phyloP scores from a whole-genome alignment of 768 basidiomycete species.

The Tylopilus balloui region DNA sequence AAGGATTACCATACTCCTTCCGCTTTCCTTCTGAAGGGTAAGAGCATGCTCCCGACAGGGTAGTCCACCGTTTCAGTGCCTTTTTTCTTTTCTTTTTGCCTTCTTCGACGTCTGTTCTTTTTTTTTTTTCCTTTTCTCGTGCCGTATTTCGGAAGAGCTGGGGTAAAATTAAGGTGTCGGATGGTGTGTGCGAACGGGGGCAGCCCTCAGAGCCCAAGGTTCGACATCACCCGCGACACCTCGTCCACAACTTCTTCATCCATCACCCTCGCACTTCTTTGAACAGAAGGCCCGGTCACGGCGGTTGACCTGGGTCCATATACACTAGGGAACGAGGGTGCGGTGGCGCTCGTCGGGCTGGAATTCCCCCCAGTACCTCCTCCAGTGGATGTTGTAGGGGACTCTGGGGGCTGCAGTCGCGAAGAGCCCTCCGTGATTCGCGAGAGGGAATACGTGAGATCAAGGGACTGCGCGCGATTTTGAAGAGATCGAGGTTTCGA shows the following conservation, averaged over 20 bases:
- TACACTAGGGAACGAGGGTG: slow-evolving; percentile 81
- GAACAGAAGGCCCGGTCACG: slow-evolving; percentile 42
- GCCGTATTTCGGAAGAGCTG: slow-evolving; percentile 4
- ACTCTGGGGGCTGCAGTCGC: slow-evolving; percentile 65
- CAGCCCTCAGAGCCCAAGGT: slow-evolving; percentile 52
- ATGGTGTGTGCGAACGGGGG: slow-evolving; percentile 14
- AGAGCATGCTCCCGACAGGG: slow-evolving; percentile 19
- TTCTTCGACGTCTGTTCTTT: slow-evolving; percentile 6
- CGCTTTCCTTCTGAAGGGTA: slow-evolving; percentile 20
- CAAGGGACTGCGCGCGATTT: slow-evolving; percentile 86
- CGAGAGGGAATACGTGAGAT: slow-evolving; percentile 80
- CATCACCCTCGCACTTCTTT: slow-evolving; percentile 35
- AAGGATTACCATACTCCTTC: slow-evolving; percentile 17
- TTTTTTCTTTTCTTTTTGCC: slow-evolving; percentile 1
- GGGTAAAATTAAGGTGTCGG: slow-evolving; percentile 8
- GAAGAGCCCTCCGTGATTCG: slow-evolving; percentile 69
- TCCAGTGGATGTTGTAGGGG: slow-evolving; percentile 70
- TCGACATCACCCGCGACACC: slow-evolving; percentile 74
- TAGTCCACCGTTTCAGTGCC: slow-evolving; percentile 15
- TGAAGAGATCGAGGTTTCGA: slow-evolving; percentile 77
- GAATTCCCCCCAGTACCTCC: slow-evolving; percentile 73
- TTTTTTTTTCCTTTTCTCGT: slow-evolving; percentile 1
- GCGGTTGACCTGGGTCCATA: slow-evolving; percentile 61
- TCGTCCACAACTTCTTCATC: slow-evolving; percentile 65
- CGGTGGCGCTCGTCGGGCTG: slow-evolving; percentile 73